Evolutionary conservation across 805 yeast species (phyloP).

Genomic region (Hermanozyma aechmeae): DNA sequence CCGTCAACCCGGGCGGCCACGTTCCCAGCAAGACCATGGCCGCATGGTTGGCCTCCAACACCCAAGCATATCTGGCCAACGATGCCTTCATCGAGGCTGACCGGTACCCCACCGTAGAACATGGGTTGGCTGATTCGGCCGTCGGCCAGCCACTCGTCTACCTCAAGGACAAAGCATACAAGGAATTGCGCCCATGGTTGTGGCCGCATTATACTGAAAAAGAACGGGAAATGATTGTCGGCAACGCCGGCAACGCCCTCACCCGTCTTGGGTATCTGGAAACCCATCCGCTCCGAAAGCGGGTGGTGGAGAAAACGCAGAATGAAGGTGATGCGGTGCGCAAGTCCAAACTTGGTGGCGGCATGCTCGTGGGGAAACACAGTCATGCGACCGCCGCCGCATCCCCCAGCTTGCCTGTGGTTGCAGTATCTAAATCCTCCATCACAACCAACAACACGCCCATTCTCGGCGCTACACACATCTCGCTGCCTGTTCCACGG

Average conservation of each 20-base stretch:
- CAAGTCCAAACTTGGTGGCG: too few relatives aligned
- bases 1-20: conserved; percentile 2
- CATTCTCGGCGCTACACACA: too few relatives aligned
- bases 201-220: conserved; percentile 22
- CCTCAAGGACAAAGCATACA: conserved; percentile 32
- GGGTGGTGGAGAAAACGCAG: conserved; percentile 16
- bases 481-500: too few relatives aligned
- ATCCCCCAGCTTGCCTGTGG: too few relatives aligned
- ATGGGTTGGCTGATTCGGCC: conserved; percentile 3
- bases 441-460: too few relatives aligned
- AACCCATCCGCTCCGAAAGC: conserved; percentile 33
- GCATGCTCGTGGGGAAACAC: too few relatives aligned
- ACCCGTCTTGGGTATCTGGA: conserved; percentile 33
- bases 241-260: conserved; percentile 28
- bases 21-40: conserved; percentile 7
- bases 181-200: conserved; percentile 29
- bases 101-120: conserved; percentile 12
- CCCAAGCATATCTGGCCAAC: conserved; percentile 17
- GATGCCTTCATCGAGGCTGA: conserved; percentile 22
- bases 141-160: too few relatives aligned
- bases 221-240: conserved; percentile 22
- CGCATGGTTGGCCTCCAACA: conserved; percentile 18
- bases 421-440: too few relatives aligned
- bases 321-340: too few relatives aligned
- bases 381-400: too few relatives aligned